Evolutionary conservation across 441 rosid genomes (phyloP).

Genomic region (Populus trichocarpa): DNA sequence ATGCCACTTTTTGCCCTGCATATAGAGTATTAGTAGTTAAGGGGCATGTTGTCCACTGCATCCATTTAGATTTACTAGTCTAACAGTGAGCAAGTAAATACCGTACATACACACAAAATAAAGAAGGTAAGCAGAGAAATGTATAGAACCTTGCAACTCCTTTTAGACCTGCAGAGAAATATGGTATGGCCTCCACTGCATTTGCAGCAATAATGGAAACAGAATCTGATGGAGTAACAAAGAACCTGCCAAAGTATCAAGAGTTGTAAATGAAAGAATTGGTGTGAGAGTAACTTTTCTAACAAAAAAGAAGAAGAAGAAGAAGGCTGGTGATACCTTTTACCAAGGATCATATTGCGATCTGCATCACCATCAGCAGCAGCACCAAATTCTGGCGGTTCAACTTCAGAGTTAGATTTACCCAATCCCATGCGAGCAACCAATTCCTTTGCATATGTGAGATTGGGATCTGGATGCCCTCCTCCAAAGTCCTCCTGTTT

Average conservation of each 20-base stretch:
- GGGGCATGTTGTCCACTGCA: not conserved
- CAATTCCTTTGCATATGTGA: constrained; percentile 96
- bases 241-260: constrained; percentile 55
- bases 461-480: constrained; percentile 98
- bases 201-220: constrained; percentile 98
- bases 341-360: constrained; percentile 98
- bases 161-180: constrained; percentile 88
- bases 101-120: constrained; percentile 2
- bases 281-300: constrained; percentile 2
- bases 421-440: constrained; percentile 94
- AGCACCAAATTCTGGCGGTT: constrained; percentile 98
- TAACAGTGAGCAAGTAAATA: constrained; percentile 5
- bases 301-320: not conserved
- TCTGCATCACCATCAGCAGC: constrained; percentile 99
- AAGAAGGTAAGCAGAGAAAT: constrained; percentile 9
- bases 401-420: constrained; percentile 53
- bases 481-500: constrained; percentile 98
- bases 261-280: constrained; percentile 7
- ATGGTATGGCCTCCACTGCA: constrained; percentile 84
- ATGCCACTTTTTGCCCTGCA: not conserved
- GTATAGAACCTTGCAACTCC: constrained; percentile 89
- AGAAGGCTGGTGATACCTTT: constrained; percentile 48
- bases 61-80: not conserved
- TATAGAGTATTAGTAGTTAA: not conserved
- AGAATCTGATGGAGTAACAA: constrained; percentile 98